Base-by-base conservation (phyloP, 345 rosid species). In the Excoecaria cochinchinensis region DNA sequence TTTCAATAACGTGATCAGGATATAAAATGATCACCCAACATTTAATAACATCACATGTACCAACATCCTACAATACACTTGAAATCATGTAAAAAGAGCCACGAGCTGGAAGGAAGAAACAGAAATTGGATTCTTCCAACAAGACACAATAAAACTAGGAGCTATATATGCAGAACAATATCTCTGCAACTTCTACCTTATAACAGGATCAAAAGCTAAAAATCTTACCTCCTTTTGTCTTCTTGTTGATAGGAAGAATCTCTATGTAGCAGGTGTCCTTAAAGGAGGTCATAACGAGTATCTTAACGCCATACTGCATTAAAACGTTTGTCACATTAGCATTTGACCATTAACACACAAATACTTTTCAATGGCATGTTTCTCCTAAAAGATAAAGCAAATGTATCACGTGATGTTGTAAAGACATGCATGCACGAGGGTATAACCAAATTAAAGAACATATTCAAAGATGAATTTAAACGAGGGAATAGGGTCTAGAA, bases 261-360 rank as follows among this genome's bases (percentile, higher is more conserved):
- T 92, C 97, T 3, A 92, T 95, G 86, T 83, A 86, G 81, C 88
- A 89, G 50, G 97, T 95, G 80, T 95, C 89, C 86, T 92, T 92
- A 74, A 92, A 95, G 11, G 99, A 95, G 74, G 99, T 92, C 68
- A 95, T 50, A 48, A 95, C 93, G 14, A 85, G 76, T 85, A 95
- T 91, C 81, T 77, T 92, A 71, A 86, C 88, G 0, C 88, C 87
- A 75, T 86, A 90, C 99, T 95, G 91, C 84, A 86, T 14, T 15
- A 31, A 57, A 69, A 31, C 51, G 14, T 62, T 51, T 8, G 10
- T 14, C 62, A 51, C 47, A 74, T 77, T 55, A 82, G 67, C 58
- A 17, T 56, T 25, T 17, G 38, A 59, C 31, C 25, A 36, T 6
- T 40, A 4, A 42, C 42, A 19, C 21, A 67, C 39, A 7, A 15